phyloP scores from a whole-genome alignment of 352 stramenopile genomes.

The Phytophthora citrophthora region DNA sequence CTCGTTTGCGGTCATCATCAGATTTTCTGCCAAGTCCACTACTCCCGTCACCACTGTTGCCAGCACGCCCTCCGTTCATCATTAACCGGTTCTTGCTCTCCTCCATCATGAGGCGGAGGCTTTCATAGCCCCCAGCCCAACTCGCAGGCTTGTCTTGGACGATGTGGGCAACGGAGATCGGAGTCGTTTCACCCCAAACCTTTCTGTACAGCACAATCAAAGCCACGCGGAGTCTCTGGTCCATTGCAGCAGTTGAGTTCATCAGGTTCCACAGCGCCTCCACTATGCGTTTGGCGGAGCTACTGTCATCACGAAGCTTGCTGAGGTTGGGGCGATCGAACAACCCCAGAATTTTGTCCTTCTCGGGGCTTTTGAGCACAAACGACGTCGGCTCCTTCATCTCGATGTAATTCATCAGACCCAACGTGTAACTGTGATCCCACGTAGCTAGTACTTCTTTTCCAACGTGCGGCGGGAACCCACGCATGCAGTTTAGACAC shows the following conservation, averaged over 20 bases:
- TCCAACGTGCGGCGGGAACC: slow-evolving; percentile 72
- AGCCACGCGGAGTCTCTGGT: slow-evolving; percentile 79
- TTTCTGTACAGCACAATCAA: slow-evolving; percentile 82
- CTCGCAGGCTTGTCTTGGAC: slow-evolving; percentile 81
- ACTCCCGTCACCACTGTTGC: slow-evolving; percentile 17
- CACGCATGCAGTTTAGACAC: slow-evolving; percentile 81
- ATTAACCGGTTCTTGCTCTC: slow-evolving; percentile 75
- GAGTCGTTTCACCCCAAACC: slow-evolving; percentile 84
- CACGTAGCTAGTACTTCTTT: slow-evolving; percentile 81
- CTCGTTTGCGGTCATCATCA: slow-evolving; percentile 50
- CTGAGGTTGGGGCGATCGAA: slow-evolving; percentile 65
- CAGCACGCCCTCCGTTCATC: slow-evolving; percentile 34
- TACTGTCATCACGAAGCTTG: slow-evolving; percentile 80
- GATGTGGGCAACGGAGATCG: slow-evolving; percentile 79
- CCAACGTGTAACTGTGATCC: slow-evolving; percentile 85
- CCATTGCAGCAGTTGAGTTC: slow-evolving; percentile 62
- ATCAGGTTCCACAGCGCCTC: slow-evolving; percentile 81
- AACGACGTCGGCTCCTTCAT: slow-evolving; percentile 82
- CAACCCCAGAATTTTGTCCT: slow-evolving; percentile 68
- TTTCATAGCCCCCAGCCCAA: slow-evolving; percentile 85
- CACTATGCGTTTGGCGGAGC: slow-evolving; percentile 64
- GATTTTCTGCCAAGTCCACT: slow-evolving; percentile 8
- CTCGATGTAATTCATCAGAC: slow-evolving; percentile 76
- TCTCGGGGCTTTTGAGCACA: slow-evolving; percentile 76
- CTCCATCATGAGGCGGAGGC: slow-evolving; percentile 84